These are phyloP conservation scores for Pythium volutum DNA, from an alignment of 352 stramenopile genomes.

Conservation along the genomic window DNA sequence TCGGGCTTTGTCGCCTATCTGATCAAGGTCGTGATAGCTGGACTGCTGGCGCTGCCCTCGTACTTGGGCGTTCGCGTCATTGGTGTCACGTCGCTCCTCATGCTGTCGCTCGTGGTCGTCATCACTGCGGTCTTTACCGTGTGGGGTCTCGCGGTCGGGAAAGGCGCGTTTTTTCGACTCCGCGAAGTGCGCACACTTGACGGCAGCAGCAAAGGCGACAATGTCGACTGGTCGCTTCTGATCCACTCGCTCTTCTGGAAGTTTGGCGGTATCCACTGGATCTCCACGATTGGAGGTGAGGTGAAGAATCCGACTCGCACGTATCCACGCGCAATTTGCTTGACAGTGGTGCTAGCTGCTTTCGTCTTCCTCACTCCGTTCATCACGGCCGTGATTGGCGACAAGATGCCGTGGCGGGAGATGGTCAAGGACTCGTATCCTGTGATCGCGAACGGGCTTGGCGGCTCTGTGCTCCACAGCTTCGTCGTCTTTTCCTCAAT, in stretches of 20 bases:
- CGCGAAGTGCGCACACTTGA: too few species aligned
- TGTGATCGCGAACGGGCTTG: slow-evolving; percentile 20
- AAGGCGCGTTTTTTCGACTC: too few species aligned
- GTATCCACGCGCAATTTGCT: slow-evolving; percentile 56
- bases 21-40: too few species aligned
- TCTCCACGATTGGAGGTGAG: slow-evolving; percentile 78
- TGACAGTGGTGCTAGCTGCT: slow-evolving; percentile 54
- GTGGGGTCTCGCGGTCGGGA: too few species aligned
- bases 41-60: too few species aligned
- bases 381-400: neutral
- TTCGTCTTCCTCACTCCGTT: slow-evolving; percentile 26
- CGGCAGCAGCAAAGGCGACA: too few species aligned
- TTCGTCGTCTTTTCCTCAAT: slow-evolving; percentile 40
- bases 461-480: slow-evolving; percentile 64
- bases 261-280: slow-evolving; percentile 87
- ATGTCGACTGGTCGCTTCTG: slow-evolving; percentile 75
- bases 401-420: slow-evolving; percentile 3
- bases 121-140: too few species aligned
- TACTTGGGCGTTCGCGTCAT: too few species aligned
- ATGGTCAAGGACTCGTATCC: slow-evolving; percentile 6
- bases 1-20: too few species aligned
- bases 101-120: too few species aligned
- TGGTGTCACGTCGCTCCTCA: too few species aligned
- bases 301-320: slow-evolving; percentile 52
- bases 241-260: slow-evolving; percentile 94